phyloP scores from a whole-genome alignment of 805 yeast genomes.

The Candida golubevii region DNA sequence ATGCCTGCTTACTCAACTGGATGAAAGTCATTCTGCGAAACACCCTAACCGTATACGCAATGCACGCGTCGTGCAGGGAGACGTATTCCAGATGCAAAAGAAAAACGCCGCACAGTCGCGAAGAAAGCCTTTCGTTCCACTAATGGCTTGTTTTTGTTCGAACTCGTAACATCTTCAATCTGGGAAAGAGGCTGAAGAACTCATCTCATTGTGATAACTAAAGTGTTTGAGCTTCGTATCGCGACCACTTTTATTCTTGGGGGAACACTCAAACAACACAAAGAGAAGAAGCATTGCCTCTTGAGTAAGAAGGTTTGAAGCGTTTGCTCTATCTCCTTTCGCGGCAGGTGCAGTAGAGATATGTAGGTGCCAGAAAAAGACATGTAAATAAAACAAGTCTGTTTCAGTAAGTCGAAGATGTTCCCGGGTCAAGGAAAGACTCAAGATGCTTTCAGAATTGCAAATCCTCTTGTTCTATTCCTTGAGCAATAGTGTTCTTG shows the following conservation, averaged over 20 bases:
- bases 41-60: conserved; percentile 7
- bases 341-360: conserved; percentile 7
- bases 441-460: no score
- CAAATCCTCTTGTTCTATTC: no score
- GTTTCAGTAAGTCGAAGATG: conserved; percentile 8
- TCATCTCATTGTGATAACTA: no score
- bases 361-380: background rate
- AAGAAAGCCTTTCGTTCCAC: background rate
- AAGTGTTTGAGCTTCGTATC: no score
- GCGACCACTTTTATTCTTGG: no score
- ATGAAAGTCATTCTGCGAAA: background rate
- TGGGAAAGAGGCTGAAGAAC: no score
- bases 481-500: no score
- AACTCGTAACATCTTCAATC: no score
- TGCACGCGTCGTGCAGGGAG: conserved; percentile 6
- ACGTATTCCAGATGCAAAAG: conserved; percentile 10
- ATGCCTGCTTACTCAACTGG: conserved; percentile 5
- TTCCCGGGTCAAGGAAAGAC: conserved; percentile 7
- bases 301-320: conserved; percentile 1
- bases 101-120: conserved; percentile 1
- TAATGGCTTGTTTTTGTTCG: no score
- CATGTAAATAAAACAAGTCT: background rate
- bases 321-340: background rate
- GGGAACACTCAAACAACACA: no score
- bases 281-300: no score